Percentiles rank a stretch among this genome's conserved stretches.
Conservation (phyloP, 768 basidiomycete genomes). For the Gymnopilus dilepis region DNA sequence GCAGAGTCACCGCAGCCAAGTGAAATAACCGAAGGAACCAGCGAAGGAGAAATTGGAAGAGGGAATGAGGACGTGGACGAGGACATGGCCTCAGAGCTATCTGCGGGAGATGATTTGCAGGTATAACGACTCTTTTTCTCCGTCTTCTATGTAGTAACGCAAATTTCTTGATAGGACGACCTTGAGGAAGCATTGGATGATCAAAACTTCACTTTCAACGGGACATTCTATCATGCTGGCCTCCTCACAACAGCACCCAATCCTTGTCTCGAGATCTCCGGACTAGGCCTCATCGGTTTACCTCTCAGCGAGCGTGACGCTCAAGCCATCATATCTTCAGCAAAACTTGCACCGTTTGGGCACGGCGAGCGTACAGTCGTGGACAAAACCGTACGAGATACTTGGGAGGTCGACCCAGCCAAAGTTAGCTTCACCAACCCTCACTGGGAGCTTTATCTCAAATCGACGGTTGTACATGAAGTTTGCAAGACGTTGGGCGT, state of each 20-base stretch:
- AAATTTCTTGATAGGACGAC: not conserved
- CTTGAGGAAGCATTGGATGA: not conserved
- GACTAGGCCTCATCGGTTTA: not conserved
- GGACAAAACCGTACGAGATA: not conserved
- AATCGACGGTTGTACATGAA: slow-evolving; percentile 29
- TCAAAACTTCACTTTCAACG: not conserved
- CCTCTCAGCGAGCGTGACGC: not conserved
- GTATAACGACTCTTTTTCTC: not conserved
- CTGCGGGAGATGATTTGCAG: not conserved
- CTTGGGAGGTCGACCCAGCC: not conserved
- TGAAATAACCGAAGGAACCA: not conserved
- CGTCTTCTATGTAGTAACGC: not conserved
- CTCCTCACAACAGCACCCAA: not conserved
- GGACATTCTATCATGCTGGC: not conserved
- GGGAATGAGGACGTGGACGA: not conserved
- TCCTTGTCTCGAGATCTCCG: not conserved
- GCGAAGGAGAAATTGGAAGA: not conserved
- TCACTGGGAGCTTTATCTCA: slow-evolving; percentile 22
- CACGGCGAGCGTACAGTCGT: not conserved
- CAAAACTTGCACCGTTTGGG: not conserved
- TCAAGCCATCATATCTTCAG: not conserved
- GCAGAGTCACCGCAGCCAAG: not conserved
- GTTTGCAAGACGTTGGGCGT: slow-evolving; percentile 45
- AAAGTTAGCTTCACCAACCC: not conserved
- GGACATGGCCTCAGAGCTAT: not conserved